Conservation (phyloP, 495 filamentous ascomycete genomes). For the Penicillium coprophilum region DNA sequence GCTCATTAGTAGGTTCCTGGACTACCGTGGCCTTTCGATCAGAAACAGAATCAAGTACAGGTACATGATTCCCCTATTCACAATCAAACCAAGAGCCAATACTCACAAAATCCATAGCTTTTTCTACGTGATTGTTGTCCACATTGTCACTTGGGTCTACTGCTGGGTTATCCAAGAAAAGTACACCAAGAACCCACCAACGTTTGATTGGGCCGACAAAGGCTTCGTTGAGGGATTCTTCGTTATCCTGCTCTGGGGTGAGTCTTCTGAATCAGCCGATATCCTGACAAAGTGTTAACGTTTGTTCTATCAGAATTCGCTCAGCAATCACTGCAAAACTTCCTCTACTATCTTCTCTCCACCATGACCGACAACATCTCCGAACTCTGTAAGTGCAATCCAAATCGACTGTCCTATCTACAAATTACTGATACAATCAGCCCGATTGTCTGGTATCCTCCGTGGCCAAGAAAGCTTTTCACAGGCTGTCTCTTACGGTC, state of each 20-base stretch:
- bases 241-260: slow-evolving; percentile 47
- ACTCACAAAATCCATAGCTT: slow-evolving; percentile 27
- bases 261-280: neutral
- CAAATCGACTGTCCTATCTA: slow-evolving; percentile 7
- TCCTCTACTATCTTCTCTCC: slow-evolving; percentile 59
- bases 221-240: slow-evolving; percentile 49
- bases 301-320: slow-evolving; percentile 32
- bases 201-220: slow-evolving; percentile 43
- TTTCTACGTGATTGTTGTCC: slow-evolving; percentile 43
- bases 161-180: slow-evolving; percentile 51
- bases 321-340: slow-evolving; percentile 48
- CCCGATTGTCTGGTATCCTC: slow-evolving; percentile 57
- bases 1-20: slow-evolving; percentile 43
- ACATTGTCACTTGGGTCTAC: slow-evolving; percentile 47
- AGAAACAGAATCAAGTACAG: slow-evolving; percentile 43
- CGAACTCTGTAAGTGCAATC: slow-evolving; percentile 47
- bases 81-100: neutral
- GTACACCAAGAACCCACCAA: slow-evolving; percentile 43
- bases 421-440: slow-evolving; percentile 25
- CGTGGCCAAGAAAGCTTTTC: slow-evolving; percentile 61
- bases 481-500: slow-evolving; percentile 59
- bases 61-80: slow-evolving; percentile 2
- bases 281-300: neutral
- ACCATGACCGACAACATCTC: slow-evolving; percentile 55
- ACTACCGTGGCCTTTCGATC: slow-evolving; percentile 37